Evolutionary conservation across 257 asterid species (phyloP).

Genomic region (Misopates orontium): DNA sequence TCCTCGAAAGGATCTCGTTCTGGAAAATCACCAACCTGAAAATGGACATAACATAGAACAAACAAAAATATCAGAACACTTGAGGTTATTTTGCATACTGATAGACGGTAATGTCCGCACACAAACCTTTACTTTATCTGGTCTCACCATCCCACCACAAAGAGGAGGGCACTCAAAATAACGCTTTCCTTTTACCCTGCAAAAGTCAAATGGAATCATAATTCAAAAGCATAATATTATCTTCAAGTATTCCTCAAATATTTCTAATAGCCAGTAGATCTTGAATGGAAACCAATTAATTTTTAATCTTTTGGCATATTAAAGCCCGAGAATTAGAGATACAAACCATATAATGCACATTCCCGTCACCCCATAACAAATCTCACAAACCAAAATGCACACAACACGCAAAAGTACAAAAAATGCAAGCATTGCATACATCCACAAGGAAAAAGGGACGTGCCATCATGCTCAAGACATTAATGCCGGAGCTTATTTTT

Average conservation of each 20-base stretch:
- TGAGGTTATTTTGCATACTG: not conserved
- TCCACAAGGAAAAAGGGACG: too few relatives aligned
- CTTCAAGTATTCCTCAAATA: not conserved
- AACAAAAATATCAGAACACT: constrained; percentile 1
- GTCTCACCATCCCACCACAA: constrained; percentile 88
- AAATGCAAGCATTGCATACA: too few relatives aligned
- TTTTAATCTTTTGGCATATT: too few relatives aligned
- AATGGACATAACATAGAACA: not conserved
- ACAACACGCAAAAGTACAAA: too few relatives aligned
- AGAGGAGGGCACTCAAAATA: constrained; percentile 87
- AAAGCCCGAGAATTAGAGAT: too few relatives aligned
- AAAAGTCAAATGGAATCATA: constrained; percentile 17
- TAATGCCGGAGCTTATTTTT: not conserved
- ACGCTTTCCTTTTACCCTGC: constrained; percentile 87
- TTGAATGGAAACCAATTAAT: not conserved
- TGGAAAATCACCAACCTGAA: constrained; percentile 89
- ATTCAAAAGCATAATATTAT: not conserved
- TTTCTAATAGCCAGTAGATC: not conserved
- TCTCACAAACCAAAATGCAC: too few relatives aligned
- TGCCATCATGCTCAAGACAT: constrained; percentile 3
- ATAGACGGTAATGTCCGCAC: not conserved
- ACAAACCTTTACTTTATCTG: constrained; percentile 89
- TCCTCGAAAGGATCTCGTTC: constrained; percentile 91
- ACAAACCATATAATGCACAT: not conserved
- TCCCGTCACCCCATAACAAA: too few relatives aligned